A percentile compares a stretch with the other conserved stretches of the same genome.
These are phyloP conservation scores for Nakaseomyces glabratus DNA, from an alignment of 1,139 yeast species.

Conservation along the genomic window DNA sequence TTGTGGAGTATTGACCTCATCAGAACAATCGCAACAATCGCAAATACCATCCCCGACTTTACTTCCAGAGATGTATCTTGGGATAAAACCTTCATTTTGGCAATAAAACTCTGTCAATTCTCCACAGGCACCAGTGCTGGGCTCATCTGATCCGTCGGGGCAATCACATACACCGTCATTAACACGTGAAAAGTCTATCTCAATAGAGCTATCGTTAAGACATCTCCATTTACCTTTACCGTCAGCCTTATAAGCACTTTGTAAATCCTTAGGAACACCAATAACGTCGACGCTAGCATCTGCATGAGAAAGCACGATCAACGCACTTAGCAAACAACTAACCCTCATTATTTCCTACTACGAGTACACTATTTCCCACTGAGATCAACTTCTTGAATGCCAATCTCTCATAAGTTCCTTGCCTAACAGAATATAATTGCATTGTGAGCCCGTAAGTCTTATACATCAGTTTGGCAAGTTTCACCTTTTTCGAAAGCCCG, in stretches of 20 bases:
- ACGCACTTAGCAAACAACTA: no score
- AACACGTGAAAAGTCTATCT: conserved; percentile 50
- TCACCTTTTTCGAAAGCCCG: no score
- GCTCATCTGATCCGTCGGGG: conserved; percentile 97
- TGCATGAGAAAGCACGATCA: no score
- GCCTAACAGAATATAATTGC: no score
- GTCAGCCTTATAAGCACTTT: conserved; percentile 12
- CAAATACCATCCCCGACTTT: conserved; percentile 86
- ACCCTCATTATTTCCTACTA: no score
- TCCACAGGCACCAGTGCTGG: conserved; percentile 84
- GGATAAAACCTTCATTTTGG: conserved; percentile 60
- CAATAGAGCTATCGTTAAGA: conserved; percentile 53
- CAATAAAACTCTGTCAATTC: conserved; percentile 52
- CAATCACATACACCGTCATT: conserved; percentile 93
- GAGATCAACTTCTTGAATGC: no score
- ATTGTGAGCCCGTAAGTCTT: no score
- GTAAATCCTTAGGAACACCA: conserved; percentile 19
- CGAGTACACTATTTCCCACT: no score
- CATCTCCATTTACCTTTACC: conserved; percentile 54
- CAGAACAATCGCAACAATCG: conserved; percentile 97
- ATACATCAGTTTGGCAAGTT: no score
- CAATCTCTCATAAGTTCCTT: no score
- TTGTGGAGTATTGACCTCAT: conserved; percentile 39
- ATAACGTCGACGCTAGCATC: no score
- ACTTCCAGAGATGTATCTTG: conserved; percentile 43